Evolutionary conservation across 257 asterid genomes (phyloP), one percentile per base, ranked within the genome.

Genomic region (Solanum pinnatisectum): DNA sequence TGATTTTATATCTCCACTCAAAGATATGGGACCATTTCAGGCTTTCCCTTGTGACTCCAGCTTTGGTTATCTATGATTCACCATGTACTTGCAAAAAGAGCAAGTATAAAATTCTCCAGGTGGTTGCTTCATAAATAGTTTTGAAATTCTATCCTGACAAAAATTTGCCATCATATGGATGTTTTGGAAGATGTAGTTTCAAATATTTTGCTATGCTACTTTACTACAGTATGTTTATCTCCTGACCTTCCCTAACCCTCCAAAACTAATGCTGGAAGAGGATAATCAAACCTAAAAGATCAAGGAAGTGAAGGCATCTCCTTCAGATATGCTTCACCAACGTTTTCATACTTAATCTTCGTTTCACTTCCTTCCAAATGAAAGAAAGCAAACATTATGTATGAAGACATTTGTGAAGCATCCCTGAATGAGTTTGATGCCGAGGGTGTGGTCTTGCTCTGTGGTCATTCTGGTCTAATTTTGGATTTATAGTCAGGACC

Each of bases 381-480:
- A 40, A 77, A 39, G 59, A 49, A 82, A 30, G 44, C 70, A 49
- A 46, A 30, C 85, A 46, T 49, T 46, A 81, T 44, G 42, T 46
- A 82, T 82, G 70, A 30, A 82, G 33, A 46, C 44, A 27, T 82
- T 82, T 9, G 70, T 46, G 85, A 49, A 82, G 85, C 70, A 20
- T 82, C 70, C 15, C 42, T 7, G 85, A 82, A 49, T 30, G 85
- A 49, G 22, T 46, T 46, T 81, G 85, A 81, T 81, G 68, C 85
- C 85, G 49, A 81, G 30, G 84, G 9, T 18, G 85, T 81, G 85
- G 44, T 82, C 25, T 82, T 82, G 85, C 30, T 82, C 70, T 49
- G 30, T 82, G 32, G 85, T 82, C 85, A 82, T 82, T 82, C 63
- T 82, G 85, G 85, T 82, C 85, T 82, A 49, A 82, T 82, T 46